phyloP scores from a whole-genome alignment of 345 rosid species.

The Boechera divaricarpa region DNA sequence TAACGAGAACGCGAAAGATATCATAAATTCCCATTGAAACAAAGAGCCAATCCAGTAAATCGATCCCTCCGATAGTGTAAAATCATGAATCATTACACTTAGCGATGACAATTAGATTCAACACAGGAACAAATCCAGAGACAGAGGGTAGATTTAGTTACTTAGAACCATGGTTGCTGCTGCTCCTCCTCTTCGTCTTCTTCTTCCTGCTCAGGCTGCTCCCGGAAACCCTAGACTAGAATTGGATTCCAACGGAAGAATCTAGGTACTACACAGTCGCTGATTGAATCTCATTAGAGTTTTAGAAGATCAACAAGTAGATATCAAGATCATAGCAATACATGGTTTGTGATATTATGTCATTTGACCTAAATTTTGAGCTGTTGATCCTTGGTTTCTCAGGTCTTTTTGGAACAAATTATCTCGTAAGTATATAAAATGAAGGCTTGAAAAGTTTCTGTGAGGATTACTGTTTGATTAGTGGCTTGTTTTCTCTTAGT shows the following conservation, averaged over 20 bases:
- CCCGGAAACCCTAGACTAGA: slow-evolving; percentile 38
- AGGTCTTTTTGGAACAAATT: not conserved
- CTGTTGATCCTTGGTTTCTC: not conserved
- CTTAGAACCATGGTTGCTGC: slow-evolving; percentile 51
- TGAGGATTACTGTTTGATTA: not conserved
- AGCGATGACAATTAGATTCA: not conserved
- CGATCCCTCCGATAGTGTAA: not conserved
- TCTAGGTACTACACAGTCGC: slow-evolving; percentile 62
- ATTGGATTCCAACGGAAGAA: slow-evolving; percentile 90
- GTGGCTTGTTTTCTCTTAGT: not conserved
- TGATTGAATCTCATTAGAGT: slow-evolving; percentile 13
- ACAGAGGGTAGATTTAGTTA: slow-evolving; percentile 29
- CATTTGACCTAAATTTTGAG: not conserved
- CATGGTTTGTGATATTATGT: not conserved
- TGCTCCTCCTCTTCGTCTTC: slow-evolving; percentile 26
- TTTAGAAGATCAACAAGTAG: slow-evolving; percentile 20
- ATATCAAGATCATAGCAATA: too few species aligned
- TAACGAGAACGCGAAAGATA: not conserved
- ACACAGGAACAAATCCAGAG: not conserved
- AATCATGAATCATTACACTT: slow-evolving; percentile 6
- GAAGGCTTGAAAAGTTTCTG: not conserved
- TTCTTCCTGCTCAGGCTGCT: slow-evolving; percentile 39
- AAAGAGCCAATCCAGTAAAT: not conserved
- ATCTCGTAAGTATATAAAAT: not conserved
- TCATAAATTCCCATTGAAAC: not conserved